phyloP scores from a whole-genome alignment of 805 yeast genomes.

The Scheffersomyces amazonensis region DNA sequence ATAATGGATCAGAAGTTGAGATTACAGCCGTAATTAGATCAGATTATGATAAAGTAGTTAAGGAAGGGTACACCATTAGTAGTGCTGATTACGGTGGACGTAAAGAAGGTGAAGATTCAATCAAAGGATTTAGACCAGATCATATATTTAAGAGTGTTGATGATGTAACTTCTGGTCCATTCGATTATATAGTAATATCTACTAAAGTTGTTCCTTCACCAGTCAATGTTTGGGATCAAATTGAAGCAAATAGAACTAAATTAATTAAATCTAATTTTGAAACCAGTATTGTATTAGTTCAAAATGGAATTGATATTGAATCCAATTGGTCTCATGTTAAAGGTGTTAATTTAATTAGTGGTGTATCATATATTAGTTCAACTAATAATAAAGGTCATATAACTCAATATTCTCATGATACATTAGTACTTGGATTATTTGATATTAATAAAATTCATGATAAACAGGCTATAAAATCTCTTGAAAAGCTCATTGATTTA shows the following conservation, averaged over 20 bases:
- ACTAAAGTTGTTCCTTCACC: constrained; percentile 32
- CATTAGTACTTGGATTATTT: constrained; percentile 25
- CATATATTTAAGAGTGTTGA: constrained; percentile 23
- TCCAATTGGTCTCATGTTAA: constrained; percentile 17
- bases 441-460: constrained; percentile 10
- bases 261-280: constrained; percentile 14
- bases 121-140: constrained; percentile 22
- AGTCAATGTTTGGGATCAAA: constrained; percentile 21
- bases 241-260: constrained; percentile 6
- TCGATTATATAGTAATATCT: constrained; percentile 30
- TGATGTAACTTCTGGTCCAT: constrained; percentile 24
- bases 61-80: constrained; percentile 26
- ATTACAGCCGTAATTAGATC: constrained; percentile 32
- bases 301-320: constrained; percentile 25
- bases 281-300: constrained; percentile 20
- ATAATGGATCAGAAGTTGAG: constrained; percentile 15
- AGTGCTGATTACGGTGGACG: constrained; percentile 20
- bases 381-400: constrained; percentile 22
- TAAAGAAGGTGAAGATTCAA: constrained; percentile 11
- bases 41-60: constrained; percentile 23
- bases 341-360: constrained; percentile 22
- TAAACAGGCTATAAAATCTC: constrained; percentile 25
- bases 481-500: constrained; percentile 15
- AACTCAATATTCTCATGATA: constrained; percentile 25
- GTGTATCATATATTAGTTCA: constrained; percentile 32